Base-by-base conservation (phyloP, 345 rosid genomes). In the Draba incana region DNA sequence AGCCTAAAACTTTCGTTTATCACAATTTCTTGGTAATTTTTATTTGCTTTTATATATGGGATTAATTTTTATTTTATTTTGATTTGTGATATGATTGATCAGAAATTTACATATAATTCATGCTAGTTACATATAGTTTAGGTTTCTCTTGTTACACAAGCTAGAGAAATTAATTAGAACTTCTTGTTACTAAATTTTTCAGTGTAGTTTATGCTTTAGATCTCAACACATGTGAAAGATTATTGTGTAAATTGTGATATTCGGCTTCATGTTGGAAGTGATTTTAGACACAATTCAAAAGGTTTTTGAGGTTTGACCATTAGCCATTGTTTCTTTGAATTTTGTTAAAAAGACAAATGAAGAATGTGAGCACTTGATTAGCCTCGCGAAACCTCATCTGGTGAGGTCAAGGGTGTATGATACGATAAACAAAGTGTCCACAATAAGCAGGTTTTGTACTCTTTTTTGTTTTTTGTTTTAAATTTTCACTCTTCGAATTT, bases 1-100 rank as follows among this genome's bases (percentile, higher is more conserved):
- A 88, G 82, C 97, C 98, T 79, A 79, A 92, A 62, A 97, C 94
- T 51, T 80, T 80, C 59, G 44, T 93, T 62, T 88, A 88, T 79
- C 98, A 85, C 64, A 90, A 90, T 79, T 88, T 93, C 66, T 78
- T 93, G 94, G 97, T 93, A 42, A 84, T 70, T 14, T 3, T 38
- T 58, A 28, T 28, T 28, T 28, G 3, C 31, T 28, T 28, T 28
- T 28, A n/a, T n/a, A n/a, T 28, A 28, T 28, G 31, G 5, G 31
- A 28, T 28, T 3, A 28, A 2, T 28, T 28, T 28, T 20, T 20
- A 20, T 20, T 20, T 20, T 20, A 20, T 20, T 20, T 28, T 28
- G 3, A 28, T 28, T 28, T 28, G 31, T 28, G 3, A 28, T 28
- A 28, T 28, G 31, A 28, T 28, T 28, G 31, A 28, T 28, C 31